These are phyloP conservation scores for Reutealis trisperma DNA, from an alignment of 345 rosid species.

Conservation along the genomic window DNA sequence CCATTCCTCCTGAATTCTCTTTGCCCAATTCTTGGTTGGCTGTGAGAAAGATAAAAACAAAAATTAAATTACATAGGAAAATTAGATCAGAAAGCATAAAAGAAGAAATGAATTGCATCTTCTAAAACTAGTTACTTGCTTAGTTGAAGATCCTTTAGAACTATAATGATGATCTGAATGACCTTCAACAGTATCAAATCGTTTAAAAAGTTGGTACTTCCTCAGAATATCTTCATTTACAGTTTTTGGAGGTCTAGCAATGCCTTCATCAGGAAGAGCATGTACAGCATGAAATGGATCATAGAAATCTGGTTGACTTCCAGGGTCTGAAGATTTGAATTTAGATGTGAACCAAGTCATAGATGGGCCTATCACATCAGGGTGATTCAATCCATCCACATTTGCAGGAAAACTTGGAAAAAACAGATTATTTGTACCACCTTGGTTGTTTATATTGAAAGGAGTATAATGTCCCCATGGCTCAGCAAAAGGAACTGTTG, in stretches of 20 bases:
- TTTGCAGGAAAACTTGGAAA: slow-evolving; percentile 12
- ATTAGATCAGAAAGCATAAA: neutral
- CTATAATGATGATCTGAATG: slow-evolving; percentile 65
- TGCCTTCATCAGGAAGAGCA: slow-evolving; percentile 35
- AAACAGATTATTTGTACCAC: slow-evolving; percentile 14
- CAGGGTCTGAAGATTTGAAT: neutral
- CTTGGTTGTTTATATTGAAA: slow-evolving; percentile 3
- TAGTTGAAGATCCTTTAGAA: slow-evolving; percentile 33
- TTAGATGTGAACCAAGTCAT: slow-evolving; percentile 17
- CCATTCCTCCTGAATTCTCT: slow-evolving; percentile 91
- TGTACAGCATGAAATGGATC: slow-evolving; percentile 20
- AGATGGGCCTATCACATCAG: slow-evolving; percentile 13
- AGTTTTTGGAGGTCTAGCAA: slow-evolving; percentile 33
- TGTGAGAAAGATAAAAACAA: slow-evolving; percentile 24
- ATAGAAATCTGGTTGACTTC: slow-evolving; percentile 7
- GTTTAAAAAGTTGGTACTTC: slow-evolving; percentile 58
- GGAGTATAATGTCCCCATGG: slow-evolving; percentile 16
- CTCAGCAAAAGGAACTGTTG: slow-evolving; percentile 15
- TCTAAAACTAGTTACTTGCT: slow-evolving; percentile 50
- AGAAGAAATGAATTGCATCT: slow-evolving; percentile 3
- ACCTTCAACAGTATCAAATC: slow-evolving; percentile 77
- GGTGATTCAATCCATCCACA: slow-evolving; percentile 12
- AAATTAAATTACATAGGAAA: neutral
- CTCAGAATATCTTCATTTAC: slow-evolving; percentile 48
- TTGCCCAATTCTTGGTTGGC: slow-evolving; percentile 70